Conservation (phyloP, 1,284 basidiomycete genomes). For the Rhizopogon parksii region DNA sequence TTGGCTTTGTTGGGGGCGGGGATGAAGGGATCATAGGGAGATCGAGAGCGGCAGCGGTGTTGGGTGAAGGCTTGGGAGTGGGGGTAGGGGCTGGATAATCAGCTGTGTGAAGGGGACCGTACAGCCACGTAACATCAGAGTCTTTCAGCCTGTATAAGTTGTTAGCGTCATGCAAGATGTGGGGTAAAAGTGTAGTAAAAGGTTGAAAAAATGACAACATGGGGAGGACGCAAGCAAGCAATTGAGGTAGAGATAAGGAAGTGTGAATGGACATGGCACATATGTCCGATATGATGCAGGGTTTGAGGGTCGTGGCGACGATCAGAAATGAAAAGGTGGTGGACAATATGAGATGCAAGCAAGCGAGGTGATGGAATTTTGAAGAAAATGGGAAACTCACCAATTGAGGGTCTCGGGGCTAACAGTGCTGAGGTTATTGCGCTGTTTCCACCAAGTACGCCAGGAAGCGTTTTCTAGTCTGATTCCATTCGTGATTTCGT, state of each 20-base stretch:
- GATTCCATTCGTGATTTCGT: conserved; percentile 94
- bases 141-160: conserved; percentile 82
- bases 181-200: conserved; percentile 7
- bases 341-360: conserved; percentile 1
- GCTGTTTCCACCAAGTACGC: conserved; percentile 99
- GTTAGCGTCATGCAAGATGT: conserved; percentile 1
- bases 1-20: conserved; percentile 66
- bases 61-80: conserved; percentile 23
- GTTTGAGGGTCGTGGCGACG: not conserved
- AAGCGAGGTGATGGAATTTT: conserved; percentile 4
- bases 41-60: conserved; percentile 28
- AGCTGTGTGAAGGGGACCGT: conserved; percentile 92
- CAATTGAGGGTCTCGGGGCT: conserved; percentile 97
- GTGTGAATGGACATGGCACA: not conserved
- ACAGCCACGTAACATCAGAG: conserved; percentile 98
- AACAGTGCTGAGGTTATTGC: conserved; percentile 93
- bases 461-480: conserved; percentile 96
- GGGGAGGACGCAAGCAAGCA: no score
- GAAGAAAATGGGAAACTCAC: conserved; percentile 45
- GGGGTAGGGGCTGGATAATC: conserved; percentile 58
- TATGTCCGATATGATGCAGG: not conserved
- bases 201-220: conserved; percentile 6
- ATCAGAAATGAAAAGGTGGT: conserved; percentile 1
- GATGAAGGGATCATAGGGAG: conserved; percentile 27
- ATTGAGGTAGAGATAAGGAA: not conserved